Conservation (phyloP, 805 yeast genomes). For the Kluyveromyces siamensis region DNA sequence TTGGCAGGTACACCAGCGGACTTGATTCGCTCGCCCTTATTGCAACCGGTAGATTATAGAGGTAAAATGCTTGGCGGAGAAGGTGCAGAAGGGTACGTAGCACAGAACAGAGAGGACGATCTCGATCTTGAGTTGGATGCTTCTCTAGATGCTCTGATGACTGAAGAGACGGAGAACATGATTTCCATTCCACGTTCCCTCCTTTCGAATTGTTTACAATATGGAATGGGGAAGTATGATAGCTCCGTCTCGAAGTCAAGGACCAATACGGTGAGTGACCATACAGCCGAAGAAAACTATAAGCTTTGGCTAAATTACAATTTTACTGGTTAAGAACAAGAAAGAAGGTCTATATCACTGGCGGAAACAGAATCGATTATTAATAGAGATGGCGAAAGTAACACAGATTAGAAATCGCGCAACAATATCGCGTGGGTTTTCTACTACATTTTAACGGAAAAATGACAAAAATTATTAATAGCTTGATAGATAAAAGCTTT, state of each 20-base stretch:
- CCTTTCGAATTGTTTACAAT: not conserved
- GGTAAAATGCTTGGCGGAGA: not conserved
- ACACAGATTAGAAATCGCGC: not conserved
- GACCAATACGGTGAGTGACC: slow-evolving; percentile 10
- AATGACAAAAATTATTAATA: not conserved
- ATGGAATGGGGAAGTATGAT: slow-evolving; percentile 1
- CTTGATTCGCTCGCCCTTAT: slow-evolving; percentile 8
- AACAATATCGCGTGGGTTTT: not conserved
- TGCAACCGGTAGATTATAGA: slow-evolving; percentile 6
- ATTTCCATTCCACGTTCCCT: slow-evolving; percentile 4
- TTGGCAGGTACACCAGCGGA: slow-evolving; percentile 6
- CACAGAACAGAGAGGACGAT: slow-evolving; percentile 2
- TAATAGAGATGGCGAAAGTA: too few relatives aligned
- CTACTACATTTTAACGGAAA: not conserved
- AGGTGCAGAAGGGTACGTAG: not conserved
- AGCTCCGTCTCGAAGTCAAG: not conserved
- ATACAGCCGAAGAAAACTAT: slow-evolving; percentile 25
- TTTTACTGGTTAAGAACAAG: not conserved
- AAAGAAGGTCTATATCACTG: too few relatives aligned
- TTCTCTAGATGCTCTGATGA: not conserved
- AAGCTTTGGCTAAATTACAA: slow-evolving; percentile 22
- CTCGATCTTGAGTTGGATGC: slow-evolving; percentile 1
- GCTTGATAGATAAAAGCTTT: not conserved
- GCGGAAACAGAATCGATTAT: too few relatives aligned
- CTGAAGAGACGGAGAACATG: slow-evolving; percentile 3